Evolutionary conservation across 768 basidiomycete genomes (phyloP), one percentile per base, ranked within the genome.

Genomic region (Lactarius deliciosus): DNA sequence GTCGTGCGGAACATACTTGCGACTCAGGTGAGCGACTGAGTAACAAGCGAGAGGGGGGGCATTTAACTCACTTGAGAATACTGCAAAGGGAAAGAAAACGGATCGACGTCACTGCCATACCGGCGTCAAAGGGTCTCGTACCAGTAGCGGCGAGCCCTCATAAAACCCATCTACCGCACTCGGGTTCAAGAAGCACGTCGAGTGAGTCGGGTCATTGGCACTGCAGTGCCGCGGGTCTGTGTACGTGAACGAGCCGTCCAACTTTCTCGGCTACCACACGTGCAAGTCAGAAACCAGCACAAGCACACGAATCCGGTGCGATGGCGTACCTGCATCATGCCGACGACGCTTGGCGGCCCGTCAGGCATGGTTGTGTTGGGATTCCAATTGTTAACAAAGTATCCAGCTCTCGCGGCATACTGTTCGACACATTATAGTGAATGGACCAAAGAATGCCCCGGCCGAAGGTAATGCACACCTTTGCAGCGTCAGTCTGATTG

Each of bases 221-320:
- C 86, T 87, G 72, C 87, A 88, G 72, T 87, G 86, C 43, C 87
- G 77, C 4, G 87, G 87, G 73, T 88, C 87, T 1, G 87, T 88
- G 66, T 81, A 86, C 71, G 83, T 85, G 75, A 83, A 88, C 0
- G 81, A 81, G 5, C 87, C 86, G 69, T 85, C 80, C 1, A 79
- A 78, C 62, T 83, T 84, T 20, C 82, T 79, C 8, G 82, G 85
- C 85, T 88, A 64, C 25, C 30, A n/a, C 40, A 22, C 57, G 38
- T 22, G 30, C 25, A 16, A 28, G 7, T 60, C 18, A 16, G 1
- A 36, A 10, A 15, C 22, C 16, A 11, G 15, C 58, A 59, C 32
- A 22, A 34, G 43, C 6, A 45, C n/a, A 38, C 36, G 16, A 25
- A 55, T 13, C 22, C 2, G 22, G 22, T 53, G 6, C 6, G 50